A percentile compares a stretch with the other conserved stretches of the same genome.
Evolutionary conservation across 73 alveolate genomes (phyloP).

Genomic region (Paramecium primaurelia): DNA sequence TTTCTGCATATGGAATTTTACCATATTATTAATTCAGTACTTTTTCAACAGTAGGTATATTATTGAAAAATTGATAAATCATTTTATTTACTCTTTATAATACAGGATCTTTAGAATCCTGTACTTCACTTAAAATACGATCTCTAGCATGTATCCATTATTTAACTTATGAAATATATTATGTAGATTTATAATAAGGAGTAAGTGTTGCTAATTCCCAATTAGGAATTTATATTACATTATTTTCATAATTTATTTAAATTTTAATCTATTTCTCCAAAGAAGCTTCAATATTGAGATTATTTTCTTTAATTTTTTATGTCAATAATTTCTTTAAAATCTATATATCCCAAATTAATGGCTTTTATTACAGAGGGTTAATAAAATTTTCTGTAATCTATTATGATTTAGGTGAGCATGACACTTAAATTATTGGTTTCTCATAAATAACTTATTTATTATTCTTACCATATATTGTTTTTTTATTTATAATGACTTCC

Average conservation of each 20-base stretch:
- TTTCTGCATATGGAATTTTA: conserved; percentile 40
- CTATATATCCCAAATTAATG: background rate
- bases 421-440: background rate
- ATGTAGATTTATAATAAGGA: background rate
- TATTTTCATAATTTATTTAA: background rate
- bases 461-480: background rate
- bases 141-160: conserved; percentile 37
- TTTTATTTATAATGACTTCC: background rate
- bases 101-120: background rate
- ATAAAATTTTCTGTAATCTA: background rate
- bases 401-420: background rate
- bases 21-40: conserved; percentile 29
- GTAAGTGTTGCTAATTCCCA: background rate
- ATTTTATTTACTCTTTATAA: background rate
- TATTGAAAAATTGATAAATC: background rate
- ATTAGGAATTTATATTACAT: background rate
- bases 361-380: background rate
- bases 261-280: background rate
- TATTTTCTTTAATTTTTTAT: background rate
- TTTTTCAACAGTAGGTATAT: conserved; percentile 19
- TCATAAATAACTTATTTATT: background rate
- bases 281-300: background rate
- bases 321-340: background rate
- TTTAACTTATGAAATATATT: conserved; percentile 1
- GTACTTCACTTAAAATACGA: background rate